Base-by-base conservation (phyloP, 352 stramenopile genomes). In the Globisporangium perplexum region DNA sequence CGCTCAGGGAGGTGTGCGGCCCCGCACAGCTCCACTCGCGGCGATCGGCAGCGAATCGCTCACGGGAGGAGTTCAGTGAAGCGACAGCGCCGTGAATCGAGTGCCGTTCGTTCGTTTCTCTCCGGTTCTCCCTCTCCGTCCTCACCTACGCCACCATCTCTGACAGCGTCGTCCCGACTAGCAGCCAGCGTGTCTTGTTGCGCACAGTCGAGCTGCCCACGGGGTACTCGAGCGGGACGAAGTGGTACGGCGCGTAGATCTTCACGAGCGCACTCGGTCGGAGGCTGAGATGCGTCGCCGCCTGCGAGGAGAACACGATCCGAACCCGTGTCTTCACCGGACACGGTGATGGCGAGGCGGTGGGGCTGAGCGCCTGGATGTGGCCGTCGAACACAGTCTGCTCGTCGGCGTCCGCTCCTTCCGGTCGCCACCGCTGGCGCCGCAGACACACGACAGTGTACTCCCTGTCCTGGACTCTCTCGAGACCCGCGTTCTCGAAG, bases 231-330 rank as follows among this genome's bases (percentile, higher is more conserved):
- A 71, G 47, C 15, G 55, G 52, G 11, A 88, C 52, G 43, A 90
- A 78, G 43, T 84, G 71, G 55, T 86, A 74, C n/a, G 79, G 79
- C 43, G 69, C 65, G 24, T 75, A 88, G 26, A 88, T 62, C 45
- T 73, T 76, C 12, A 88, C 20, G 33, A 69, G 47, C 14, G 50
- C 62, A 24, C 60, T 65, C 6, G 50, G 44, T 12, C 45, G 50
- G 26, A 84, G 50, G 23, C 69, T 72, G 26, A 83, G 57, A 18
- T 57, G 59, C 12, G 68, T 36, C 4, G 57, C 57, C 6, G 61
- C 63, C 23, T 70, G 63, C 0, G 59, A 41, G 0, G 64, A 53
- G 47, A 88, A 83, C 7, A 74, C 58, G 2, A 69, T 62, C 31
- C 74, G 63, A 30, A 85, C 26, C 11, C 60, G 42, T 8, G 53